Evolutionary conservation across 73 alveolate species (phyloP).

Genomic region (Paramecium caudatum): DNA sequence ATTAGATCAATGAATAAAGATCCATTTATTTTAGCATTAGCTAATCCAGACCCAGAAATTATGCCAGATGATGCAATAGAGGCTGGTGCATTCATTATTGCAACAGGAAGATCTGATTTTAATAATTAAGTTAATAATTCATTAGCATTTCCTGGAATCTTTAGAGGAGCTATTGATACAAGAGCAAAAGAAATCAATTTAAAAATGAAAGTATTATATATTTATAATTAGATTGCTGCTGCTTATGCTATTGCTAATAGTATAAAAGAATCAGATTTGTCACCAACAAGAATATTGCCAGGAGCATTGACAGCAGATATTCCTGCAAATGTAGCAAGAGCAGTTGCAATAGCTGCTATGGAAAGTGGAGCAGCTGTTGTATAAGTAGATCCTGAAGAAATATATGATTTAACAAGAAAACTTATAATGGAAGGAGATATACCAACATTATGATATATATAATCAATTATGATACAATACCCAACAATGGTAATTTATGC

Average conservation of each 20-base stretch:
- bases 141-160: slow-evolving; percentile 92
- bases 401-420: slow-evolving; percentile 58
- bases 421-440: slow-evolving; percentile 66
- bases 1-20: slow-evolving; percentile 81
- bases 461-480: neutral
- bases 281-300: slow-evolving; percentile 89
- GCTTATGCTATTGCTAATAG: slow-evolving; percentile 88
- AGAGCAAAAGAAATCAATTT: slow-evolving; percentile 89
- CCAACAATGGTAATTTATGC: neutral
- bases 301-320: slow-evolving; percentile 89
- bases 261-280: slow-evolving; percentile 79
- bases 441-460: slow-evolving; percentile 55
- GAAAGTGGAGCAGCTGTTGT: slow-evolving; percentile 71
- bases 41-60: slow-evolving; percentile 95
- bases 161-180: slow-evolving; percentile 96
- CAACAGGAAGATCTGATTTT: slow-evolving; percentile 92
- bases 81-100: slow-evolving; percentile 84
- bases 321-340: slow-evolving; percentile 84
- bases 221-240: slow-evolving; percentile 82
- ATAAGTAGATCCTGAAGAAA: slow-evolving; percentile 63
- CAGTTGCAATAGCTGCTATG: slow-evolving; percentile 93
- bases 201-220: slow-evolving; percentile 82
- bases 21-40: slow-evolving; percentile 91
- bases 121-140: slow-evolving; percentile 92
- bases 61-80: slow-evolving; percentile 88